Base-by-base conservation (phyloP, 108 stramenopile genomes). In the Skeletonema costatum region DNA sequence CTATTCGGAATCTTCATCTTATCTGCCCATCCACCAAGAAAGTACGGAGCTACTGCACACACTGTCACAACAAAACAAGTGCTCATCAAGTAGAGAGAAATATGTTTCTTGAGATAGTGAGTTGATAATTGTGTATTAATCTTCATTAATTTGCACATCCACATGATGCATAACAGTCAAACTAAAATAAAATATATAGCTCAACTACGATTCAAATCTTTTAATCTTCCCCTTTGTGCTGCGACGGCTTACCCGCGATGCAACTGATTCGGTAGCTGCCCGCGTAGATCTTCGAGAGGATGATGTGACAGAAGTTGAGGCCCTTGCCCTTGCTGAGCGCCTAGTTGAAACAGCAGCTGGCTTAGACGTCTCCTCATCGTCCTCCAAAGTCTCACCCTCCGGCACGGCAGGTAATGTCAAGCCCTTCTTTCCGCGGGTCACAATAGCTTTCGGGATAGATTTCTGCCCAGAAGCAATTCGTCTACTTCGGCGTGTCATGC, bases 381-480 rank as follows among this genome's bases (percentile, higher is more conserved):
- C 53, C 7, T 10, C 53, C 16, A 46, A 46, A 46, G 44, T 46
- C 16, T 56, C 53, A 56, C 53, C 53, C 53, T 56, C 53, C 1
- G 19, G 53, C 25, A 56, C 53, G 9, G 25, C 53, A 56, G 53
- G 53, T 5, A 56, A 56, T 56, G 21, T 25, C 21, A 25, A 2
- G 21, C 53, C 53, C 53, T 56, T 56, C 53, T 25, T 56, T 29
- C 53, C 53, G 8, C 53, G 21, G 53, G 53, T 56, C 53, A 56
- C 53, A 56, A 56, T 56, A 10, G 21, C 53, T 56, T 56, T 56
- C 8, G 53, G 53, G 53, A 56, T 56, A n/a, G 53, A 56, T 56
- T 56, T 56, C 53, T 56, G 53, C 25, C 53, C 53, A 56, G 21
- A 7, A 29, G 9, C 8, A 56, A 4, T 56, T 56, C 10, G 53